These are phyloP conservation scores for Sarcocystis neurona DNA, from an alignment of 169 alveolate genomes.

Conservation along the genomic window DNA sequence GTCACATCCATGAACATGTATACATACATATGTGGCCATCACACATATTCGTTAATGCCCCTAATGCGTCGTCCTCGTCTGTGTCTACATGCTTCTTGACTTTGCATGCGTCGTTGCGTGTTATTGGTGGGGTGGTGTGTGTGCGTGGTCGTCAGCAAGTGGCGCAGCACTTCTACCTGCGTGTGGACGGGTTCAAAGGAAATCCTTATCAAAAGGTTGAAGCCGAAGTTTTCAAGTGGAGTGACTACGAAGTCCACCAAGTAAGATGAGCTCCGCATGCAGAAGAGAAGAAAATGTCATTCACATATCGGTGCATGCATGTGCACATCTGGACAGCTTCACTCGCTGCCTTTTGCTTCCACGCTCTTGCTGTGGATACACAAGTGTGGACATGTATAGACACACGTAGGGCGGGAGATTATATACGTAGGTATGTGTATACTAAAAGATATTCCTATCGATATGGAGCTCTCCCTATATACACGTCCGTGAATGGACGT, in stretches of 20 bases:
- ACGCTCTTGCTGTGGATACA: neutral
- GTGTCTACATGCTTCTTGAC: too few species aligned
- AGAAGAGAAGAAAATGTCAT: neutral
- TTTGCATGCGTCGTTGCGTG: too few species aligned
- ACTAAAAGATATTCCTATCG: neutral
- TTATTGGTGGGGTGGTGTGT: neutral
- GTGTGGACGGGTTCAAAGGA: slow-evolving; percentile 63
- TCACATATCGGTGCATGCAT: neutral
- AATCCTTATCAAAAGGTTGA: slow-evolving; percentile 59
- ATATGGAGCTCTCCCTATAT: neutral
- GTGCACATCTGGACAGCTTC: neutral
- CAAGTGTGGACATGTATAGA: neutral
- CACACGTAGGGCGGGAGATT: neutral
- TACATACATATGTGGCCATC: too few species aligned
- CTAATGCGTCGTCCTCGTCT: too few species aligned
- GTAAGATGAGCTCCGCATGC: neutral
- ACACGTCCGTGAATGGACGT: too few species aligned
- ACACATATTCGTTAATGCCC: too few species aligned
- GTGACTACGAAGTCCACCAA: slow-evolving; percentile 70
- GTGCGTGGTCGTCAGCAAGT: slow-evolving; percentile 37
- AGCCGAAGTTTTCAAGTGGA: slow-evolving; percentile 52
- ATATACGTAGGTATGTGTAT: neutral
- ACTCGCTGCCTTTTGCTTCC: neutral
- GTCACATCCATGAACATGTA: too few species aligned
- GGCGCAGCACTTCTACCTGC: slow-evolving; percentile 29